Evolutionary conservation across 2,329 filamentous ascomycete genomes (phyloP), one percentile per base, ranked within the genome.

Genomic region (Pseudogymnoascus sp.): DNA sequence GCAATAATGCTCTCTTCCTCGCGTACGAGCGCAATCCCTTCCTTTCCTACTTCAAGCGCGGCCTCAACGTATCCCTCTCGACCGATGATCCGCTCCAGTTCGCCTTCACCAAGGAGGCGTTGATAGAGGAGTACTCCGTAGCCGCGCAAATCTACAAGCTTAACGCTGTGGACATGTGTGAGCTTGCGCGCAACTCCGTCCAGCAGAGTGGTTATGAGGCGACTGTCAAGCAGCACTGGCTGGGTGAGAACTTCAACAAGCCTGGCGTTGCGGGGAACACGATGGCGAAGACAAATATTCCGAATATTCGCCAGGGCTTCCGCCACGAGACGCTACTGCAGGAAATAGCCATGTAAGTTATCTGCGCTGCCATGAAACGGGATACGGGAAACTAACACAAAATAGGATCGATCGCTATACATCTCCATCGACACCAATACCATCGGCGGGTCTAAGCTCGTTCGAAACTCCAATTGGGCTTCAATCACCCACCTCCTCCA

Each of bases 71-170:
- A 5, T 97, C 93, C 1, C 79, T 99, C 4, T 97, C 93, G 1
- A 97, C 94, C 0, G 94, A 99, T 71, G 94, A 99, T 72, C 94
- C 94, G 21, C 81, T 99, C 55, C 94, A 99, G 72, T 99, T 99
- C 73, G 94, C 94, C 1, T 99, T 97, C 72, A 99, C 94, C 5
- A 99, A 97, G 71, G 94, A 99, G 74, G 94, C 94, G 0, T 77
- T 99, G 62, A 99, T 99, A 67, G 94, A 99, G 74, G 94, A 99
- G 72, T 99, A 99, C 71, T 92, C 93, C 0, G 94, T 99, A 7
- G 94, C 94, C 3, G 94, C 94, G 4, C 94, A 99, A 75, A 99
- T 99, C 63, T 99, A 97, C 78, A 97, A 97, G 77, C 84, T 99
- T 39, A 95, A 87, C 70, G 89, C 93, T 0, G 92, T 97, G 3